Conservation (phyloP, 1,139 yeast species). For the Meyerozyma athensensis region DNA sequence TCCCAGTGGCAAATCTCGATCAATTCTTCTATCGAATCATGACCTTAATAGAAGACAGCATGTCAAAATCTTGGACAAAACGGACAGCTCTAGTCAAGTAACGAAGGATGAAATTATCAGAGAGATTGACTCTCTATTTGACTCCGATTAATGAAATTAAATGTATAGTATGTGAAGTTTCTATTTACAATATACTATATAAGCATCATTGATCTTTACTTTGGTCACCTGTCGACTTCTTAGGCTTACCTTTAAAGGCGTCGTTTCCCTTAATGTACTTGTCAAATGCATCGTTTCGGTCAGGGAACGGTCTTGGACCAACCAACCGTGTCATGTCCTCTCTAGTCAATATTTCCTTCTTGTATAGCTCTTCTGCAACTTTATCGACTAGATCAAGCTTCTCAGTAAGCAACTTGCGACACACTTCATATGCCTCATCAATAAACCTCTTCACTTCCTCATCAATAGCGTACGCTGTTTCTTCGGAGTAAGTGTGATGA, state of each 20-base stretch:
- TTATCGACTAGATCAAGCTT: conserved; percentile 59
- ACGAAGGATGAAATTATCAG: neutral
- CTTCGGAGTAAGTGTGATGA: conserved; percentile 66
- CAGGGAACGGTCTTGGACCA: conserved; percentile 75
- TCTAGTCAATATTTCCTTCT: conserved; percentile 71
- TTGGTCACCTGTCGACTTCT: neutral
- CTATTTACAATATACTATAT: conserved; percentile 2
- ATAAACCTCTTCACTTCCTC: conserved; percentile 61
- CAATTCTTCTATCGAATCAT: neutral
- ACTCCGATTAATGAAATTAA: neutral
- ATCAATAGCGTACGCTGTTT: conserved; percentile 63
- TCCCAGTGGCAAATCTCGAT: neutral
- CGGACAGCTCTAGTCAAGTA: neutral
- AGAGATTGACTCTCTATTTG: neutral
- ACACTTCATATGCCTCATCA: conserved; percentile 46
- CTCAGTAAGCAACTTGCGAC: conserved; percentile 51
- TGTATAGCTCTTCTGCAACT: conserved; percentile 63
- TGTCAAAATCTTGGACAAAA: neutral
- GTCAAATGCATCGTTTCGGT: conserved; percentile 76
- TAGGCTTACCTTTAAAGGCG: conserved; percentile 20
- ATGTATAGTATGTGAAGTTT: neutral
- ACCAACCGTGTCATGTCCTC: conserved; percentile 73
- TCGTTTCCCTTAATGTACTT: conserved; percentile 56
- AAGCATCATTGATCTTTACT: neutral
- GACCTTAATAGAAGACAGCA: too few relatives aligned